These are phyloP conservation scores for Saussurea involucrata DNA, from an alignment of 129 eudicot species.

Conservation along the genomic window DNA sequence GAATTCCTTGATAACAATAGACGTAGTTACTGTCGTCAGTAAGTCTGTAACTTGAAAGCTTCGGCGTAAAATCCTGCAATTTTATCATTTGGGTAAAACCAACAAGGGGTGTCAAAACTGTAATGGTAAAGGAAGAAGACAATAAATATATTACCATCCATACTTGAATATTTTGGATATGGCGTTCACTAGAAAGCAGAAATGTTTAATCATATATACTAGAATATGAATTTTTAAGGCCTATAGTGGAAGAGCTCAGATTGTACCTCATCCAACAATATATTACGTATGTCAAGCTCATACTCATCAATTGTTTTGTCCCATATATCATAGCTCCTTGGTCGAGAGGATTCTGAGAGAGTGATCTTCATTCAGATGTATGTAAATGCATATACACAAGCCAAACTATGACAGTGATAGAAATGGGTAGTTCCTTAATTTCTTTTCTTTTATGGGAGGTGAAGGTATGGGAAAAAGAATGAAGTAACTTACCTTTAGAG, in stretches of 20 bases:
- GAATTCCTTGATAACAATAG: too few relatives aligned
- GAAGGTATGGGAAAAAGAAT: neutral
- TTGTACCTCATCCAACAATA: neutral
- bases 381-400: neutral
- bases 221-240: too few relatives aligned
- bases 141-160: too few relatives aligned
- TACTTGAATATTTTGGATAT: too few relatives aligned
- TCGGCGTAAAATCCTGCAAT: neutral
- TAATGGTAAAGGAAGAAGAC: too few relatives aligned
- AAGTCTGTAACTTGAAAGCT: neutral
- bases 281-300: neutral
- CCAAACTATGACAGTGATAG: too few relatives aligned
- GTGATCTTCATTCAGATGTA: neutral
- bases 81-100: neutral
- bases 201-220: too few relatives aligned
- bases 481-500: conserved; percentile 15
- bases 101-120: neutral
- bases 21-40: too few relatives aligned
- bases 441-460: too few relatives aligned
- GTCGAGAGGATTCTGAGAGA: neutral
- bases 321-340: neutral
- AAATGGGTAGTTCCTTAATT: too few relatives aligned
- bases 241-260: neutral
- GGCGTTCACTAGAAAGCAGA: too few relatives aligned
- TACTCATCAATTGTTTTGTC: neutral